Evolutionary conservation across 2,329 filamentous ascomycete genomes (phyloP).

Genomic region (Fusarium papillatum): DNA sequence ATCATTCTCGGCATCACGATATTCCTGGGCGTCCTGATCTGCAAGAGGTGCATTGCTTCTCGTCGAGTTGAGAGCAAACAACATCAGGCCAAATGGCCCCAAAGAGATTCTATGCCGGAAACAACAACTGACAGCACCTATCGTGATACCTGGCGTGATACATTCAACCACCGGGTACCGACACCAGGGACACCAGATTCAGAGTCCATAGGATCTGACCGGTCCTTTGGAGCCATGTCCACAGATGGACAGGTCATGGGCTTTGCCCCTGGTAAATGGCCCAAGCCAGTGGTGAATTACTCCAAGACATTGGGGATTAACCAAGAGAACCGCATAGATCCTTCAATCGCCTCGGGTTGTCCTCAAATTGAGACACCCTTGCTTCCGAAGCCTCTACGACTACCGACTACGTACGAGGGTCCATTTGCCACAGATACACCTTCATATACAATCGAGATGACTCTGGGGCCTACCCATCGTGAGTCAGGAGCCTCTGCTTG

Average conservation of each 20-base stretch:
- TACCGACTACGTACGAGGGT: background rate
- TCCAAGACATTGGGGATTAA: conserved; percentile 30
- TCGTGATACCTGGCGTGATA: conserved; percentile 17
- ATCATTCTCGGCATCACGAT: conserved; percentile 30
- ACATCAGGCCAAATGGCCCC: background rate
- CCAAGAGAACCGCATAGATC: background rate
- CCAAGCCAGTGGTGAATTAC: conserved; percentile 27
- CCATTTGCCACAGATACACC: background rate
- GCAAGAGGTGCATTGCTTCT: conserved; percentile 20
- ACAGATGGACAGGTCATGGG: conserved; percentile 3
- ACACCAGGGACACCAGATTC: conserved; percentile 14
- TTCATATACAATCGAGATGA: background rate
- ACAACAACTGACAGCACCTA: background rate
- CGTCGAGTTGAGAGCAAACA: background rate
- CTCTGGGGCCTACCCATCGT: background rate
- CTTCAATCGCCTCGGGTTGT: background rate
- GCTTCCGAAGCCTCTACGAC: background rate
- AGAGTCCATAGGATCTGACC: conserved; percentile 27
- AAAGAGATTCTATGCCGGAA: background rate
- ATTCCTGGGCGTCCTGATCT: conserved; percentile 34
- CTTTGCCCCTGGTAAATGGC: background rate
- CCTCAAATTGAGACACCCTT: background rate
- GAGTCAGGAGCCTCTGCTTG: conserved; percentile 16
- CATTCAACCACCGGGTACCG: conserved; percentile 30
- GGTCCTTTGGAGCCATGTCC: conserved; percentile 28